phyloP scores from a whole-genome alignment of 2,329 filamentous ascomycete species.

The Apiospora kogelbergensis region DNA sequence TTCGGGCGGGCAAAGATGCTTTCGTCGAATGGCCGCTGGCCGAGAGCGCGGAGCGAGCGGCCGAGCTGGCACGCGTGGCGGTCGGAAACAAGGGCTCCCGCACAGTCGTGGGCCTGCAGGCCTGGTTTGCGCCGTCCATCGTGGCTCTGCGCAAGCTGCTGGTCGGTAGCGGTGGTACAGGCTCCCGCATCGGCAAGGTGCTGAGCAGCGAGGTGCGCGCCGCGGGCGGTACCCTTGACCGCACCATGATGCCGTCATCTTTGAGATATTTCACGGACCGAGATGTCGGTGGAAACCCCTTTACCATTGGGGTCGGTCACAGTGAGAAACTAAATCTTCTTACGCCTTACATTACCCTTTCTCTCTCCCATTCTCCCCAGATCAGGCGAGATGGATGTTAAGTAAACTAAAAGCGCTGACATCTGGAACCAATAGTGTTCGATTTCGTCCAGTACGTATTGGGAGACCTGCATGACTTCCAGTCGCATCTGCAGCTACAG shows the following conservation, averaged over 20 bases:
- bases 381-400: too few species aligned
- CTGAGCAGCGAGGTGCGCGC: constrained; percentile 46
- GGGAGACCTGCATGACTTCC: constrained; percentile 39
- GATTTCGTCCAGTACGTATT: constrained; percentile 44
- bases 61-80: constrained; percentile 36
- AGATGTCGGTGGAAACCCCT: constrained; percentile 44
- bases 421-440: constrained; percentile 25
- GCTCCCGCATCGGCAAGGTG: constrained; percentile 45
- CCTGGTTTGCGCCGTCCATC: constrained; percentile 41
- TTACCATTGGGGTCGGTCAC: constrained; percentile 25
- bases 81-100: constrained; percentile 28
- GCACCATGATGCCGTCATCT: constrained; percentile 29
- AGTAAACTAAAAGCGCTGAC: constrained; percentile 14
- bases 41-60: constrained; percentile 37
- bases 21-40: constrained; percentile 60
- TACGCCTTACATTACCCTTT: background rate
- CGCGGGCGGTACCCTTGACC: constrained; percentile 33
- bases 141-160: constrained; percentile 44
- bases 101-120: constrained; percentile 51
- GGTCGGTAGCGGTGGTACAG: constrained; percentile 35
- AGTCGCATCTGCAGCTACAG: constrained; percentile 43
- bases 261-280: constrained; percentile 48
- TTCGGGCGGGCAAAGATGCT: constrained; percentile 49
- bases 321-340: constrained; percentile 4
- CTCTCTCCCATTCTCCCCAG: background rate